Conservation (phyloP, 2,329 filamentous ascomycete species). For the Penicillium concentricum region DNA sequence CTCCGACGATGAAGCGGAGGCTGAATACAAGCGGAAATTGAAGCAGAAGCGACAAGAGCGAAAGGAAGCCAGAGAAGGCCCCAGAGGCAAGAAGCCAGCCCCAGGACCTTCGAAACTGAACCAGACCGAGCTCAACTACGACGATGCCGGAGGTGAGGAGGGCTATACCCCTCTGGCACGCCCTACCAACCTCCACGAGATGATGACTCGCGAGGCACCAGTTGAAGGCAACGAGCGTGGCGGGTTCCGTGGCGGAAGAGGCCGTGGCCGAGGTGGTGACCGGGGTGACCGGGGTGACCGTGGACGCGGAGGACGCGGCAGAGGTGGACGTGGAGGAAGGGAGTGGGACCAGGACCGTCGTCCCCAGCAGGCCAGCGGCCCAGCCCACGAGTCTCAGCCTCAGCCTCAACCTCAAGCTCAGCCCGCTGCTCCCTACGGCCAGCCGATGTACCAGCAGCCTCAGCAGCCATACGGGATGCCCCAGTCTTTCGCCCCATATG, state of each 20-base stretch:
- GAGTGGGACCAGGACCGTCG: slow-evolving; percentile 31
- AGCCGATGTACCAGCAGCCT: slow-evolving; percentile 25
- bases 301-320: slow-evolving; percentile 38
- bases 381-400: slow-evolving; percentile 18
- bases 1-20: slow-evolving; percentile 93
- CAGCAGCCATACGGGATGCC: slow-evolving; percentile 28
- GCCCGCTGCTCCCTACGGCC: slow-evolving; percentile 19
- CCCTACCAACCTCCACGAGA: slow-evolving; percentile 61
- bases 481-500: slow-evolving; percentile 31
- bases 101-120: slow-evolving; percentile 41
- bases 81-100: slow-evolving; percentile 36
- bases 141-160: slow-evolving; percentile 57
- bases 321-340: slow-evolving; percentile 34
- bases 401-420: slow-evolving; percentile 27
- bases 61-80: slow-evolving; percentile 48
- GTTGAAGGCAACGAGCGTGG: slow-evolving; percentile 37
- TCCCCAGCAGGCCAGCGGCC: slow-evolving; percentile 23
- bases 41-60: slow-evolving; percentile 65
- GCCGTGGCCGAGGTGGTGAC: slow-evolving; percentile 48
- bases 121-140: slow-evolving; percentile 60
- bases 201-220: slow-evolving; percentile 44
- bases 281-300: slow-evolving; percentile 44
- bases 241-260: slow-evolving; percentile 48
- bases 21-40: slow-evolving; percentile 69
- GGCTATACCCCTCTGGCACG: slow-evolving; percentile 68